Evolutionary conservation across 2,329 filamentous ascomycete genomes (phyloP), one percentile per base, ranked within the genome.

Genomic region (Penicillium sp.): DNA sequence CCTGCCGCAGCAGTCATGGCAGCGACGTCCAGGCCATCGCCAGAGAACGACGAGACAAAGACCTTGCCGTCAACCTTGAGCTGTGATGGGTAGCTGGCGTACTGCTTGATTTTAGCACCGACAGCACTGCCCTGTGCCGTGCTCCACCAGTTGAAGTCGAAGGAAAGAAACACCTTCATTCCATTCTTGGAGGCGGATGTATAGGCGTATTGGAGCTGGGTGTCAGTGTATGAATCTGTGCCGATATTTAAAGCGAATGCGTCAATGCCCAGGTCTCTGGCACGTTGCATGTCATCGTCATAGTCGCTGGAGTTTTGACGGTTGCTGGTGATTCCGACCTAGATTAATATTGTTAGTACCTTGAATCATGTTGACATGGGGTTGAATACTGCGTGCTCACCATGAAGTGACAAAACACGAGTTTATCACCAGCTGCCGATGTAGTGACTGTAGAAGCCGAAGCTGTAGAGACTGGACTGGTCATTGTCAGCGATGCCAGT

Each of bases 121-220:
- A 81, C 76, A 13, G 69, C 71, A 8, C 67, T 69, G 1, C 75
- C 75, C 43, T 80, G 68, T 11, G 65, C 57, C 7, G 66, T 64
- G 29, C 66, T 57, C 69, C 75, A 81, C 77, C 78, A 79, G 71
- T 82, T 82, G 67, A 83, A 84, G 70, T 85, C 83, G 59, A 85
- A 85, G 1, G 82, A 84, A 60, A 85, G 78, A 54, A 85, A 83
- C 14, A 83, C 80, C 54, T 83, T 82, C 75, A 85, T 81, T 47
- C 71, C 69, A 56, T 73, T 71, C 8, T 71, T 72, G 10, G 76
- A 74, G 3, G 81, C 80, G 0, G 80, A 81, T n/a, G 78, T 69
- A 58, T 83, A 84, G 1, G 82, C 81, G 31, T 73, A 77, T 1
- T 63, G 69, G 3, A 84, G 76, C 65, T 83, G 80, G n/a, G 73